Conservation (phyloP, 2,329 filamentous ascomycete species). For the Epichloe amarillans region DNA sequence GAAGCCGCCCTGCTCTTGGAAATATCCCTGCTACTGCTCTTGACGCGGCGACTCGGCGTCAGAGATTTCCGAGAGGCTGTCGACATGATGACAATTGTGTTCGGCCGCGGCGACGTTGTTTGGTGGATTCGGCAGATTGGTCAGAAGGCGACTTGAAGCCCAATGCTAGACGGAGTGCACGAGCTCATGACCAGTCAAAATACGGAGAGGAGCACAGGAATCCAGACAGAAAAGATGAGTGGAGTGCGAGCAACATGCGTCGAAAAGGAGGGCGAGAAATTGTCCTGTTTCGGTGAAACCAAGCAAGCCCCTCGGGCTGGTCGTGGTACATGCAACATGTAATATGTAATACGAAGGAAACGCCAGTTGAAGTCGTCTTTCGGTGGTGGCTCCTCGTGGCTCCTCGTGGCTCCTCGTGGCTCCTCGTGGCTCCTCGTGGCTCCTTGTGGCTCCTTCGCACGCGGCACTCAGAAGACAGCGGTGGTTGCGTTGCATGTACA, state of each 20-base stretch:
- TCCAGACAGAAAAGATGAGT: neutral
- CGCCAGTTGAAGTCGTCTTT: too few relatives aligned
- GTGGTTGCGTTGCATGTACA: neutral
- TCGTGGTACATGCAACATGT: too few relatives aligned
- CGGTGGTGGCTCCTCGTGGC: too few relatives aligned
- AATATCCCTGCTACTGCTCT: conserved; percentile 28
- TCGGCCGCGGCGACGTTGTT: neutral
- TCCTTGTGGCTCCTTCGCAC: neutral
- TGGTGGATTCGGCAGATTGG: conserved; percentile 2
- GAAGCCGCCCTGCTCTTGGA: conserved; percentile 31
- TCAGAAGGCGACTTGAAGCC: conserved; percentile 19
- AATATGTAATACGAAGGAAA: too few relatives aligned
- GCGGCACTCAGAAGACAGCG: neutral
- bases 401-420: neutral
- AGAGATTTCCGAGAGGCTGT: conserved; percentile 35
- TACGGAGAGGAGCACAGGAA: neutral
- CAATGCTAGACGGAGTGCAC: conserved; percentile 7
- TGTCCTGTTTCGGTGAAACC: neutral
- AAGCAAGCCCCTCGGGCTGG: too few relatives aligned
- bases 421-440: neutral
- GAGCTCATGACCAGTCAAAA: conserved; percentile 4
- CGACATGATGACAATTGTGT: conserved; percentile 28
- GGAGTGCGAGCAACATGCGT: neutral
- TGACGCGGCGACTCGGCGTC: conserved; percentile 30
- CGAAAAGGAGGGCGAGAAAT: neutral